phyloP scores from a whole-genome alignment of 2,329 filamentous ascomycete genomes.

The Curvularia spicifera region DNA sequence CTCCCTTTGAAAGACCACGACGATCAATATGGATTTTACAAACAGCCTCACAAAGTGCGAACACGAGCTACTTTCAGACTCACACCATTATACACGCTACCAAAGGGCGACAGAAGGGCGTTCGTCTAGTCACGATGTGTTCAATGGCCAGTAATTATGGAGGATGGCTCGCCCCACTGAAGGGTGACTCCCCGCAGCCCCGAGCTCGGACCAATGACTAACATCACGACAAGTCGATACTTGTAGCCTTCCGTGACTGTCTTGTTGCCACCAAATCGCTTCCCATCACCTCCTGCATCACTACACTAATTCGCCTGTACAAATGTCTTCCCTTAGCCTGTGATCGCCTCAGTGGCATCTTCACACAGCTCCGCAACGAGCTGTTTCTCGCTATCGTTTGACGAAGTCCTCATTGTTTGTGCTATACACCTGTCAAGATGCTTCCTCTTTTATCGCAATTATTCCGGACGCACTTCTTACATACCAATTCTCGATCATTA shows the following conservation, averaged over 20 bases:
- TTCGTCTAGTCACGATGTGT: background rate
- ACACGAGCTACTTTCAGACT: background rate
- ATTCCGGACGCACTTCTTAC: constrained; percentile 58
- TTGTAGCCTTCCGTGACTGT: constrained; percentile 8
- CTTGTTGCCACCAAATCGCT: constrained; percentile 7
- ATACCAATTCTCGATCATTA: constrained; percentile 60
- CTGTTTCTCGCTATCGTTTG: constrained; percentile 27
- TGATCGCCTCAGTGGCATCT: constrained; percentile 36
- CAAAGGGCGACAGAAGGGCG: constrained; percentile 16
- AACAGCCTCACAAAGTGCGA: background rate
- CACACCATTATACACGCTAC: no score
- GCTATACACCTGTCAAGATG: constrained; percentile 55
- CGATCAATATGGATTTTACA: background rate
- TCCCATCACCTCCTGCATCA: constrained; percentile 5
- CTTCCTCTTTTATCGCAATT: constrained; percentile 55
- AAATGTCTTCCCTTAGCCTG: constrained; percentile 24
- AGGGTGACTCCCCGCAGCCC: constrained; percentile 18
- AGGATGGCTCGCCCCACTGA: constrained; percentile 8
- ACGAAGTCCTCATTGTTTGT: constrained; percentile 35
- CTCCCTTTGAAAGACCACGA: no score
- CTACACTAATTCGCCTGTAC: background rate
- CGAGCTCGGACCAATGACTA: constrained; percentile 20
- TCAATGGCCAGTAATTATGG: constrained; percentile 5
- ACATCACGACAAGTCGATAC: constrained; percentile 14
- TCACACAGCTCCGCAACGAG: constrained; percentile 29